Evolutionary conservation across 106 monocot genomes (phyloP).

Genomic region (Dendrobium nobile): DNA sequence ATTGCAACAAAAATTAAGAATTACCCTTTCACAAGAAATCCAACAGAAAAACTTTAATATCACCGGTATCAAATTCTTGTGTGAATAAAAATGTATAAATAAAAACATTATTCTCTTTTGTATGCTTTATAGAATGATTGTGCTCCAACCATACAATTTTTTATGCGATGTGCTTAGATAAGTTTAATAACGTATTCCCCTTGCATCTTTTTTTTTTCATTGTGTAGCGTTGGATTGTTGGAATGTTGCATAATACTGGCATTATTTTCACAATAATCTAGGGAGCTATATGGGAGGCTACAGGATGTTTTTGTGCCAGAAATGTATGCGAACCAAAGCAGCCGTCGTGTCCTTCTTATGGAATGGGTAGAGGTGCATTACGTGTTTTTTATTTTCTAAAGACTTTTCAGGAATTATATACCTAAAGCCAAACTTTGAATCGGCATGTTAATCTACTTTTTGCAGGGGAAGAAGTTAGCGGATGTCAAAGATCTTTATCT

Average conservation of each 20-base stretch:
- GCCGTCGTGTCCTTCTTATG: conserved; percentile 78
- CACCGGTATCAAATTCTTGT: neutral
- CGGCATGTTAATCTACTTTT: conserved; percentile 4
- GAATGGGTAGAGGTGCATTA: conserved; percentile 88
- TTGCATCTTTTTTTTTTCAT: neutral
- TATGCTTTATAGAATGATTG: neutral
- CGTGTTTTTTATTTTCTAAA: conserved; percentile 1
- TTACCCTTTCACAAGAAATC: neutral
- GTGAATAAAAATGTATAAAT: neutral
- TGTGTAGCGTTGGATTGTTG: neutral
- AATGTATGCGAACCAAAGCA: conserved; percentile 74
- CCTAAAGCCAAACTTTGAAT: neutral
- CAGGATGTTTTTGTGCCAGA: conserved; percentile 83
- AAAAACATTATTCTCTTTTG: neutral
- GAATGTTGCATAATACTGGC: neutral
- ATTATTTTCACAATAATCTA: conserved; percentile 18
- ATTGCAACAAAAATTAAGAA: neutral
- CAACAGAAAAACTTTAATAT: neutral
- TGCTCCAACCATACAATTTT: neutral
- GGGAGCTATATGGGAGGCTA: conserved; percentile 75
- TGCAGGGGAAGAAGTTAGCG: conserved; percentile 71
- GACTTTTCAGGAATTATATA: conserved; percentile 4
- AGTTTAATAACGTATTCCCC: neutral
- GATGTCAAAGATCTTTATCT: conserved; percentile 88
- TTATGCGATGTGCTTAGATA: neutral